A percentile compares a stretch with the other conserved stretches of the same genome.
Conservation (phyloP, 768 basidiomycete species). For the Lactarius evosmus region DNA sequence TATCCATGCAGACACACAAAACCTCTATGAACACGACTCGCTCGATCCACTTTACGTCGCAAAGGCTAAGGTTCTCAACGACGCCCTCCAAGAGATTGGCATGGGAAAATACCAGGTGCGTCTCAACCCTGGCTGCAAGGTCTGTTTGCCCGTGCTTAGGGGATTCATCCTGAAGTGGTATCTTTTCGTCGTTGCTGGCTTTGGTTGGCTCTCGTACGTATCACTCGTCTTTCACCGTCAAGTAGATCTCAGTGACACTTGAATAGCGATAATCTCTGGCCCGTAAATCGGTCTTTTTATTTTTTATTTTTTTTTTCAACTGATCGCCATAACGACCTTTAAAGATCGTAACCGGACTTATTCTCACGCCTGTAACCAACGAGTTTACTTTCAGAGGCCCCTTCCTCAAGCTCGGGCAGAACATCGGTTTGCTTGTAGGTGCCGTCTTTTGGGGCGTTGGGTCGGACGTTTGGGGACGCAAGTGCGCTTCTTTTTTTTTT, state of each 20-base stretch:
- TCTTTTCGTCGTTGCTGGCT: constrained; percentile 63
- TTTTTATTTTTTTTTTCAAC: background rate
- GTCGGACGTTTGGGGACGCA: constrained; percentile 69
- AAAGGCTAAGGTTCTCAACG: constrained; percentile 47
- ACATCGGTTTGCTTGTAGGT: constrained; percentile 67
- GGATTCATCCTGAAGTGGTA: constrained; percentile 42
- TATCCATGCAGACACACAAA: constrained; percentile 8
- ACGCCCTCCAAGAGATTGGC: constrained; percentile 50
- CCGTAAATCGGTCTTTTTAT: constrained; percentile 39
- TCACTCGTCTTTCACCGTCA: background rate
- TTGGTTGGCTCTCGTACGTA: constrained; percentile 73
- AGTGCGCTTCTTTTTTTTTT: constrained; percentile 36
- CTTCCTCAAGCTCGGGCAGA: constrained; percentile 65
- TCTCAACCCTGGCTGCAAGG: background rate
- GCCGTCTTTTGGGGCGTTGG: constrained; percentile 67
- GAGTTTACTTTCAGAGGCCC: constrained; percentile 64
- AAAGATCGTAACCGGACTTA: constrained; percentile 63
- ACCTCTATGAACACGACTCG: constrained; percentile 10
- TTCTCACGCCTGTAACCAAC: constrained; percentile 57
- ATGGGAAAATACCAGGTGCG: constrained; percentile 56
- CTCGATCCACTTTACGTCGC: constrained; percentile 48
- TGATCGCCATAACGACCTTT: background rate
- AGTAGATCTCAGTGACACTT: background rate
- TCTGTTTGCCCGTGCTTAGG: background rate
- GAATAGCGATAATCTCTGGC: constrained; percentile 71